Base-by-base conservation (phyloP, 495 filamentous ascomycete species). In the Aspergillus sclerotiicarbonarius region DNA sequence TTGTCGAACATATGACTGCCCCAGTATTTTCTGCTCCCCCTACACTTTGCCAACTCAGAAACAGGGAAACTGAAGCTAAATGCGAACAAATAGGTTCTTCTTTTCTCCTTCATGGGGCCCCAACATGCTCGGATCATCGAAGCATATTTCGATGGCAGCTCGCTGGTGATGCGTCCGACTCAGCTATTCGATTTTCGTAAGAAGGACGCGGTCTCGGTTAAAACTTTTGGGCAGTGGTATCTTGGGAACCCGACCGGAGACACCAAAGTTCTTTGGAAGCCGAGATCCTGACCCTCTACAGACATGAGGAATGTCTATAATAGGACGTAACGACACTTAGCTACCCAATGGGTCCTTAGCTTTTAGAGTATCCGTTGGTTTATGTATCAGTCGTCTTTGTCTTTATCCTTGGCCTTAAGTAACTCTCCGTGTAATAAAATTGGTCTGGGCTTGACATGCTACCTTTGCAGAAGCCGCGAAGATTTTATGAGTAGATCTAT, bases 41-140 rank as follows among this genome's bases (percentile, higher is more conserved):
- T 12, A 41, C 2, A 12, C 13, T 13, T 35, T 9, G 33, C 8
- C 8, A 35, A 7, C 8, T 35, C 33, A 35, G 2, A 13, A 35
- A 35, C 8, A 13, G n/a, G n/a, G n/a, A 35, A 35, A 13, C 33
- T 3, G 13, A 35, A 35, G 33, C 33, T 35, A 35, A 35, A 7
- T 9, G 13, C 33, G 33, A 4, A 35, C 33, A 32, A 9, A 30
- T 35, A 61, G 58, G 30, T 62, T 43, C 47, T 62, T 15, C 49
- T 58, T 15, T 58, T 62, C 50, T 62, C 59, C 39, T 58, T 58
- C 43, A 53, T 62, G 54, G 59, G 59, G 2, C 59, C 59, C 10
- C 47, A 62, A 20, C 59, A 58, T 50, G 59, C 54, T 29, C 48
- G 59, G 2, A 6, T 58, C 6, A 50, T 62, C 32, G 59, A 62